Evolutionary conservation across 805 yeast species (phyloP), one percentile per base, ranked within the genome.

Genomic region (Pachysolen tannophilus): DNA sequence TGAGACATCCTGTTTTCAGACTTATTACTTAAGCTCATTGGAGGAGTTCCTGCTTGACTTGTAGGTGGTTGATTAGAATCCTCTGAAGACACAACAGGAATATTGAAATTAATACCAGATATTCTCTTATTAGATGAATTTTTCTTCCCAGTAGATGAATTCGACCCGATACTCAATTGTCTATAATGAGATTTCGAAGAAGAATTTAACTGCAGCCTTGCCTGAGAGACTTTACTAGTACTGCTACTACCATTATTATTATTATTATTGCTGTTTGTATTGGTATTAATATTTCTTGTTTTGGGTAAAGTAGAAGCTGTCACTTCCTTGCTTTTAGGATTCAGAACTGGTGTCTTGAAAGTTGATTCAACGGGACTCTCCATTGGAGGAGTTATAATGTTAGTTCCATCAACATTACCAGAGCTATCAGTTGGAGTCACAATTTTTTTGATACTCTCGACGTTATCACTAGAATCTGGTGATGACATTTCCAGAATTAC

Each of bases 91-190:
- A 37, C 33, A n/a, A 37, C 36, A 5, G 40, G 37, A 9, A 37
- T 37, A 18, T 30, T 30, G 37, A 37, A 37, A 26, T 37, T 32
- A 34, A 37, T 32, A 7, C 40, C 40, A 11, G 37, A 33, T 8
- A 37, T 37, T 9, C 40, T 19, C 24, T 37, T 32, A 5, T 28
- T 28, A 5, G 16, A 8, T 15, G 17, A 28, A 6, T 28, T 33
- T 2, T 24, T 10, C 14, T 27, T 8, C 16, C 19, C 14, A 13
- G 34, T 31, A 13, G 34, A 26, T 9, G 32, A 5, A n/a, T 30
- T 26, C 13, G 39, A 31, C 4, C 33, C 33, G 18, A 37, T 28
- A 32, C 40, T 37, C 24, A 31, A 20, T n/a, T 27, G 26, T 6
- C 39, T 8, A 15, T 30, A 31, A 6, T 34, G 34, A 7, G 8